Evolutionary conservation across 768 basidiomycete genomes (phyloP), one percentile per base, ranked within the genome.

Genomic region (Exsudoporus frostii): DNA sequence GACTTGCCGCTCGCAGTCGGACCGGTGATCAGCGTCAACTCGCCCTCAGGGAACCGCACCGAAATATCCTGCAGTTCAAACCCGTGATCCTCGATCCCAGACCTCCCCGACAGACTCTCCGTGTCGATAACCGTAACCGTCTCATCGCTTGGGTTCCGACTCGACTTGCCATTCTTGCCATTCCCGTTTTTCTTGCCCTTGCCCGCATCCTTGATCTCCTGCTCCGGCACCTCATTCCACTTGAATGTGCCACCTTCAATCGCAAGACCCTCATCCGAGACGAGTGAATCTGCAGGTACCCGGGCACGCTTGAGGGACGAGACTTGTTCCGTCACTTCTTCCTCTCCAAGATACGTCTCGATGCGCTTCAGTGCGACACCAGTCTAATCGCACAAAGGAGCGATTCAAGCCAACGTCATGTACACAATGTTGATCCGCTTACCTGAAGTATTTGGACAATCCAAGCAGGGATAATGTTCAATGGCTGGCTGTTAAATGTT

Each of bases 381-480:
- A 0, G 81, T 77, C 71, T 84, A 44, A 25, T 51, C 8, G n/a
- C 8, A 25, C 17, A n/a, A 42, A 45, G 13, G 46, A 41, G 24
- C n/a, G 13, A 38, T 10, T 30, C 24, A 13, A 45, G 9, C 1
- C 3, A 10, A 0, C 10, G n/a, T 34, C 11, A 6, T 27, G 20
- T 9, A 20, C 27, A 20, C 9, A 10, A 7, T 7, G 19, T 20
- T 24, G 7, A 38, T 32, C 7, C 14, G 4, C 55, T 50, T 48
- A 68, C 75, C 65, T 89, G 86, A 3, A 93, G 76, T 22, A 93
- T 74, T 44, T 89, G 83, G 8, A 94, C 86, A 42, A 89, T 81
- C 78, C 83, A 92, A 8, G 81, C 74, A 0, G 92, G 92, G 44
- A 96, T 84, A 27, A 89, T 79, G 60, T 90, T 90, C 42, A 94